These are phyloP conservation scores for Ogataea nonfermentans DNA, from an alignment of 805 yeast genomes.

Conservation along the genomic window DNA sequence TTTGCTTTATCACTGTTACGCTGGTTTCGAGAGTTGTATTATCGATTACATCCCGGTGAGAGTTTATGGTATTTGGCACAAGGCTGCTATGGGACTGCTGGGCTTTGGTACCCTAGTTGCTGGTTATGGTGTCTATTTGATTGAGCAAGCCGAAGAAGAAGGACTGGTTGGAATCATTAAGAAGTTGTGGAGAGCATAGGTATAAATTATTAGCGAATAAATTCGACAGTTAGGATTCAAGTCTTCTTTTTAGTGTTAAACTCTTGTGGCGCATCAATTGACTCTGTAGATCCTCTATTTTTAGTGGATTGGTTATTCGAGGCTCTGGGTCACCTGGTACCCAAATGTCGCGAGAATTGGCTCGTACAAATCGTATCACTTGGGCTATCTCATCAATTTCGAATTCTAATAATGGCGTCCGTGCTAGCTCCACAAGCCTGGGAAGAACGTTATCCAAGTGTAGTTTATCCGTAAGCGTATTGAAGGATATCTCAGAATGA, in stretches of 20 bases:
- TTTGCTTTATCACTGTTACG: conserved; percentile 60
- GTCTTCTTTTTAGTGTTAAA: conserved; percentile 5
- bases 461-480: not conserved
- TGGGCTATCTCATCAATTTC: conserved; percentile 19
- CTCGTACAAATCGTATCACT: conserved; percentile 7
- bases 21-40: conserved; percentile 76
- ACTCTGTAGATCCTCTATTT: conserved; percentile 1
- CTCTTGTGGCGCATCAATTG: not conserved
- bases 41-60: conserved; percentile 75
- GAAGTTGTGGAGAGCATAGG: conserved; percentile 35
- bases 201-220: conserved; percentile 6
- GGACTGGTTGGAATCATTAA: conserved; percentile 52
- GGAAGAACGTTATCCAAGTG: conserved; percentile 1
- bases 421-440: conserved; percentile 13
- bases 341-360: conserved; percentile 19
- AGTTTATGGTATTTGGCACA: conserved; percentile 67
- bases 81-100: conserved; percentile 56
- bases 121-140: conserved; percentile 66
- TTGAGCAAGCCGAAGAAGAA: conserved; percentile 63
- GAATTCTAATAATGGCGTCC: conserved; percentile 16
- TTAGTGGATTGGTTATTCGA: conserved; percentile 2
- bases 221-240: conserved; percentile 8
- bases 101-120: conserved; percentile 63
- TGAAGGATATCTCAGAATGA: conserved; percentile 6
- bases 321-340: conserved; percentile 13